These are phyloP conservation scores for Xerocomellus chrysenteron DNA, from an alignment of 768 basidiomycete genomes.

Conservation along the genomic window DNA sequence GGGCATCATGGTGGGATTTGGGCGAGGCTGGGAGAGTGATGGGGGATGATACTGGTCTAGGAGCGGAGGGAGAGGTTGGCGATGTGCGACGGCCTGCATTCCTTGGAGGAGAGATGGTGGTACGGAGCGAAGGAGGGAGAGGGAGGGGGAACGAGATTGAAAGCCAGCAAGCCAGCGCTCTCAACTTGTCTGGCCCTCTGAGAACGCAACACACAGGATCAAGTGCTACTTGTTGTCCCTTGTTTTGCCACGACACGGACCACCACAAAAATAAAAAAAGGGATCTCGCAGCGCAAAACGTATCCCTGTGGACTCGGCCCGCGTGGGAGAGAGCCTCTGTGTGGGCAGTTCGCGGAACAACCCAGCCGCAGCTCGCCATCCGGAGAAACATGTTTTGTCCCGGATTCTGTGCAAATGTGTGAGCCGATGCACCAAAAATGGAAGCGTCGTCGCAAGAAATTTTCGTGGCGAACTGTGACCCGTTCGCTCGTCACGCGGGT, in stretches of 20 bases:
- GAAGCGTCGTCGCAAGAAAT: constrained; percentile 2
- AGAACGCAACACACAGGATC: constrained; percentile 36
- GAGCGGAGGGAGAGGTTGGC: constrained; percentile 59
- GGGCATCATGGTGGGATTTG: constrained; percentile 61
- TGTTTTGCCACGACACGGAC: constrained; percentile 27
- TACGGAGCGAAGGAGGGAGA: constrained; percentile 15
- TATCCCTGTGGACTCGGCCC: background rate
- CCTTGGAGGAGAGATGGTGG: constrained; percentile 55
- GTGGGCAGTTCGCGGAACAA: too few species aligned
- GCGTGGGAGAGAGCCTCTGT: too few species aligned
- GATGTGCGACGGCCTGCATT: constrained; percentile 72
- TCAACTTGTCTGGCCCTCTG: constrained; percentile 29
- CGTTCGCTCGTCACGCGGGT: constrained; percentile 30
- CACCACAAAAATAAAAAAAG: background rate
- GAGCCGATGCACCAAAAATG: constrained; percentile 3
- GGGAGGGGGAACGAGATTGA: constrained; percentile 31
- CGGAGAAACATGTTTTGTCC: background rate
- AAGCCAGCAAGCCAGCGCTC: constrained; percentile 36
- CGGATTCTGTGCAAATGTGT: constrained; percentile 4
- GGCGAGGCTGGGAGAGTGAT: constrained; percentile 43
- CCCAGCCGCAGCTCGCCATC: background rate
- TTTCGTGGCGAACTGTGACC: constrained; percentile 31
- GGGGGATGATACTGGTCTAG: constrained; percentile 67
- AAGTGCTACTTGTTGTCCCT: constrained; percentile 28
- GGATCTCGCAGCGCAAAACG: background rate